Conservation (phyloP, 202 grass and related monocot species). For the Brachypodium distachyon region DNA sequence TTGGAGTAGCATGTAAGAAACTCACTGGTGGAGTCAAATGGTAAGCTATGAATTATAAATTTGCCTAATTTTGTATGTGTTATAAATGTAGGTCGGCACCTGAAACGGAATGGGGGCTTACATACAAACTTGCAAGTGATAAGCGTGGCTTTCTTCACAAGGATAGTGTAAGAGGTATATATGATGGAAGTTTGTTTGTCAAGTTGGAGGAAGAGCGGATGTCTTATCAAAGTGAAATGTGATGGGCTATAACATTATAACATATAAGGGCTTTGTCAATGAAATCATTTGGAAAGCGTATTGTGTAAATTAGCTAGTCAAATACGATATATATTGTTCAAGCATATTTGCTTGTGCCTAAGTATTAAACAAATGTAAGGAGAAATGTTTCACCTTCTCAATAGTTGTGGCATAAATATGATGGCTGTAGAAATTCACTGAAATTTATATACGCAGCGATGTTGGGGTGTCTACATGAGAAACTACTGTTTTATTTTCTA, state of each 20-base stretch:
- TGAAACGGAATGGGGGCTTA: constrained; percentile 29
- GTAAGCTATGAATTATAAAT: background rate
- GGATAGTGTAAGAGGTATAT: constrained; percentile 41
- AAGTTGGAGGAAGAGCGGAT: constrained; percentile 27
- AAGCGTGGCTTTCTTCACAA: constrained; percentile 49
- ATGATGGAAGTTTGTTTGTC: constrained; percentile 47
- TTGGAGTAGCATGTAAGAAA: background rate
- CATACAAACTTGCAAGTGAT: constrained; percentile 44
- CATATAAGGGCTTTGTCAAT: background rate
- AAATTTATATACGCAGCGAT: too few relatives aligned
- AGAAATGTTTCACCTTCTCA: background rate
- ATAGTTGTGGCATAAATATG: too few relatives aligned
- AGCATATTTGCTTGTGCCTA: background rate
- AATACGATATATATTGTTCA: background rate
- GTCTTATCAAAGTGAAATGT: background rate
- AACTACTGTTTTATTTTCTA: too few relatives aligned
- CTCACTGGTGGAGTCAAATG: background rate
- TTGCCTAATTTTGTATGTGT: background rate
- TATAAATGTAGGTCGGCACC: constrained; percentile 24
- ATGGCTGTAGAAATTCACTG: too few relatives aligned
- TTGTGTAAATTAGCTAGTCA: background rate
- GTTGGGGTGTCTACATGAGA: too few relatives aligned
- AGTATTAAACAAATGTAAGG: background rate
- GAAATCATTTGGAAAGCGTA: background rate
- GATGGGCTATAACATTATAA: background rate